Evolutionary conservation across 2,329 filamentous ascomycete genomes (phyloP), one percentile per base, ranked within the genome.

Genomic region (Gaeumannomyces tritici): DNA sequence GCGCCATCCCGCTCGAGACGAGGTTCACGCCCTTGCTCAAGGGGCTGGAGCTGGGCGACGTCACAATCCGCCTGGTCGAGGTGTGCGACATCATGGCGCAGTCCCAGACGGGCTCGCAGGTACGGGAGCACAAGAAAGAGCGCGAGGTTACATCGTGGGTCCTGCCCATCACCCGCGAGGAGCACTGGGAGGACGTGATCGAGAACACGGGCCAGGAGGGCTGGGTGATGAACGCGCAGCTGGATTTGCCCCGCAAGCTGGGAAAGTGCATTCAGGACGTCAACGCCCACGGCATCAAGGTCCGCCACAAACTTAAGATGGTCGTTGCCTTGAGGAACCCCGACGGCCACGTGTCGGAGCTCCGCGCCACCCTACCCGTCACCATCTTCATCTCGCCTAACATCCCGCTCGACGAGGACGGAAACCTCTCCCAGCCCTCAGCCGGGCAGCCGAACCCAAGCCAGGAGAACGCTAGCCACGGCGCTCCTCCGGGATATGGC

Each of bases 331-430:
- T 99, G 54, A 89, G 92, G 74, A 98, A 99, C 69, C 93, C 95
- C 0, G 95, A 99, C 72, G 93, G 93, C 0, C 95, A 98, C 71
- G 83, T 93, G 62, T 97, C 93, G 62, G 93, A 98, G 86, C 84
- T 97, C 61, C 89, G 93, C 61, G 93, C 93, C 58, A 95, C 92
- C 55, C 84, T 98, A 35, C 93, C 95, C 1, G 84, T 98, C 21
- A 91, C 91, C 62, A 88, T 99, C 54, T 97, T 96, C 76, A 97
- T 98, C 67, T 99, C 95, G 6, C 93, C 95, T 0, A 95, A 95
- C 70, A 86, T 96, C 69, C 89, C 91, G 0, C 84, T 97, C 51
- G 91, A 95, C 69, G 91, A 96, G 61, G 85, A 93, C 64, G 95
- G 96, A 68, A 88, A 90, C 69, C 82, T 98, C 2, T 79, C 90